Percentiles rank a stretch among this genome's conserved stretches.
phyloP scores from a whole-genome alignment of 1,284 basidiomycete genomes.

The Cystobasidium slooffiae region DNA sequence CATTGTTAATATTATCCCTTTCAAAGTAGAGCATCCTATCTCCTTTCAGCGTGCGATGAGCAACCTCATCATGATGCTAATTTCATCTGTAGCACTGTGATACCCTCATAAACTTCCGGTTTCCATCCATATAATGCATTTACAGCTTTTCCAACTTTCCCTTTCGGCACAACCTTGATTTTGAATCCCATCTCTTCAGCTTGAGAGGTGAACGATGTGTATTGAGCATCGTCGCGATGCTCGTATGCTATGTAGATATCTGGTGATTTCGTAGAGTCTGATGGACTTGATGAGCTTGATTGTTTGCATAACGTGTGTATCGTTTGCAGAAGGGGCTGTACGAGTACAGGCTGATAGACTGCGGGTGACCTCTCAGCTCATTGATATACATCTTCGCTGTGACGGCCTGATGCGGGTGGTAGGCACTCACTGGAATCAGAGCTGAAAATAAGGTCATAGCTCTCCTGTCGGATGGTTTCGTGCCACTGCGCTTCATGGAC shows the following conservation, averaged over 20 bases:
- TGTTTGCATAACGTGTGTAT: not conserved
- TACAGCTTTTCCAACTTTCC: conserved; percentile 31
- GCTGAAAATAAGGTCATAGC: conserved; percentile 76
- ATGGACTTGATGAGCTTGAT: not conserved
- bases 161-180: conserved; percentile 13
- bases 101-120: conserved; percentile 22
- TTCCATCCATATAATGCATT: conserved; percentile 26
- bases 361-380: no score
- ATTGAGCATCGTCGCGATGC: conserved; percentile 39
- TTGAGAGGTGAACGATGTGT: conserved; percentile 15
- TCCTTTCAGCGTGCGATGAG: no score
- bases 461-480: not conserved
- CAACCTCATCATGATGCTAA: not conserved
- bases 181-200: conserved; percentile 25
- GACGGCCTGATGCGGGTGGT: no score
- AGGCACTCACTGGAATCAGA: conserved; percentile 72
- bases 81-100: conserved; percentile 38
- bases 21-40: no score
- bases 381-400: no score
- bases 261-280: not conserved
- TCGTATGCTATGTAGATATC: conserved; percentile 39
- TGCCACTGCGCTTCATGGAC: not conserved
- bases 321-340: conserved; percentile 27
- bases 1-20: no score
- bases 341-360: conserved; percentile 15